Conservation (phyloP, 2,329 filamentous ascomycete species). For the Claviceps pazoutovae region DNA sequence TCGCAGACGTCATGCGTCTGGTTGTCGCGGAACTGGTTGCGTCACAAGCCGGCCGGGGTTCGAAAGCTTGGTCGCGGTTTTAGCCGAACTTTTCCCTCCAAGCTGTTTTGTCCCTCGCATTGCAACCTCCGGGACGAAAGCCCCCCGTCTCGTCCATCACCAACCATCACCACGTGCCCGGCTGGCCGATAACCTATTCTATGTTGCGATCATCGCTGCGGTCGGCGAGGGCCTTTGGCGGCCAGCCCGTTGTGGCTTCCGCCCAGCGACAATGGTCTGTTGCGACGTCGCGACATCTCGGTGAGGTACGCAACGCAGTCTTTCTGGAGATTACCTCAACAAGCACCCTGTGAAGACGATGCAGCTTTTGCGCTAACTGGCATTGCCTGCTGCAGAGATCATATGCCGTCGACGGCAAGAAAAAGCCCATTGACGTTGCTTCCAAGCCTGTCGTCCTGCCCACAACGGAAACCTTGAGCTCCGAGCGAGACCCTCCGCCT, state of each 20-base stretch:
- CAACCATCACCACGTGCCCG: constrained; percentile 19
- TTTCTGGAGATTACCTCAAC: neutral
- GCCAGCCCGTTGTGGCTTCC: constrained; percentile 37
- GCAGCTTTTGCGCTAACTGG: neutral
- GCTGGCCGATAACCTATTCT: constrained; percentile 36
- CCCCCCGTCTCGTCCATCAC: constrained; percentile 8
- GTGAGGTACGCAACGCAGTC: constrained; percentile 16
- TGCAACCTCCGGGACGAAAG: constrained; percentile 11
- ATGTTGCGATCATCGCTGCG: constrained; percentile 59
- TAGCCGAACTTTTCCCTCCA: constrained; percentile 31
- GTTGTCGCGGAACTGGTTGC: constrained; percentile 9
- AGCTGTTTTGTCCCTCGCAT: constrained; percentile 26
- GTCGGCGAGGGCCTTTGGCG: constrained; percentile 46
- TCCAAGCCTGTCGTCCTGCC: constrained; percentile 39
- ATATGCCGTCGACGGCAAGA: constrained; percentile 43
- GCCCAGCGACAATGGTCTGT: constrained; percentile 45
- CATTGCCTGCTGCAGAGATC: constrained; percentile 30
- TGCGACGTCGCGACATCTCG: constrained; percentile 20
- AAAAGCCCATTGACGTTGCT: constrained; percentile 34
- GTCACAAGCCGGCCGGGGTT: constrained; percentile 17
- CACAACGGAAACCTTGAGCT: constrained; percentile 36
- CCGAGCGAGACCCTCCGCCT: constrained; percentile 29
- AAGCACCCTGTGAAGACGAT: neutral
- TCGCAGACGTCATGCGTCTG: neutral
- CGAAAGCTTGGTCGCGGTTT: constrained; percentile 8